Evolutionary conservation across 352 stramenopile genomes (phyloP).

Genomic region (Phytophthora pini): DNA sequence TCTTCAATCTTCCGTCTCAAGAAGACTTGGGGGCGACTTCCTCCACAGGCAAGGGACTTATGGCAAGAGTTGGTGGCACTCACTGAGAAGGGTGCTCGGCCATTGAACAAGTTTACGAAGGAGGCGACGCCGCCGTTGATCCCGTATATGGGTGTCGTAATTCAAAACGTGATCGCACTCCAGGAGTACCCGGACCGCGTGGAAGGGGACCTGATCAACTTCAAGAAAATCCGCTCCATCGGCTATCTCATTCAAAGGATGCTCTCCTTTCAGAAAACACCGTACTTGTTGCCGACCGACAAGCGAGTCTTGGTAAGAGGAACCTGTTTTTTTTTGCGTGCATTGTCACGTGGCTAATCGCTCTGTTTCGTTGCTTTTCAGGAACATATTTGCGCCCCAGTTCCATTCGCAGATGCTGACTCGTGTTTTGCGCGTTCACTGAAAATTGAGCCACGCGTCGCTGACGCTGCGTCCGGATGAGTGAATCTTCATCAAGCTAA

Average conservation of each 20-base stretch:
- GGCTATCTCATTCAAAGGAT: constrained; percentile 63
- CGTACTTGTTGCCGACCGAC: constrained; percentile 80
- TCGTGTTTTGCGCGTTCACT: constrained; percentile 83
- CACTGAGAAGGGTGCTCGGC: constrained; percentile 82
- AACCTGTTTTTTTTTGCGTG: background rate
- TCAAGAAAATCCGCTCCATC: constrained; percentile 89
- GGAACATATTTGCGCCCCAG: constrained; percentile 79
- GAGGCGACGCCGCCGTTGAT: constrained; percentile 74
- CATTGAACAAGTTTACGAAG: constrained; percentile 83
- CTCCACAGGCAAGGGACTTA: constrained; percentile 69
- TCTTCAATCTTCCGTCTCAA: constrained; percentile 88
- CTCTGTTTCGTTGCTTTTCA: constrained; percentile 25
- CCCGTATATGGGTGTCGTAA: constrained; percentile 86
- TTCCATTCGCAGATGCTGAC: constrained; percentile 69
- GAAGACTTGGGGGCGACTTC: constrained; percentile 83
- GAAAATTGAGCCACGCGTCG: constrained; percentile 83
- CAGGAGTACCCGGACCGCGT: constrained; percentile 86
- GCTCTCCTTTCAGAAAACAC: constrained; percentile 72
- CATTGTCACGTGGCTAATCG: background rate
- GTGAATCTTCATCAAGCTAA: background rate
- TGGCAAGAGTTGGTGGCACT: constrained; percentile 87
- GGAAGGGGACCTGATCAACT: constrained; percentile 84
- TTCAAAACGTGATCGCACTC: constrained; percentile 85
- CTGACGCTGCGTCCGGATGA: constrained; percentile 35
- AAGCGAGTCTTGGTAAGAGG: constrained; percentile 81